Conservation (phyloP, 441 rosid genomes). For the Populus hybrid region DNA sequence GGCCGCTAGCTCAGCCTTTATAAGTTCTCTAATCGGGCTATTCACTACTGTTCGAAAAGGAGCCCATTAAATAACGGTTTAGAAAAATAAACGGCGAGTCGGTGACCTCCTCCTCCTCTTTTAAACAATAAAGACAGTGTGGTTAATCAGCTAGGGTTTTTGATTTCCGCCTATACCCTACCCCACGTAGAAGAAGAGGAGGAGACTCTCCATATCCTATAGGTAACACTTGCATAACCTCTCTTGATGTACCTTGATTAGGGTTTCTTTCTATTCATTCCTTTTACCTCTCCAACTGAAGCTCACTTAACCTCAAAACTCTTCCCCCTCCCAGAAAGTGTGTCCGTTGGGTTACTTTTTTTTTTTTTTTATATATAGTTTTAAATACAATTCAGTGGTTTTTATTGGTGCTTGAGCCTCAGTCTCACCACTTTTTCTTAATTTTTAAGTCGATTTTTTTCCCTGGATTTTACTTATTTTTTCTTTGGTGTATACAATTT, state of each 20-base stretch:
- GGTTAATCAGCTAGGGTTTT: constrained; percentile 10
- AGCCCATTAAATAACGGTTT: neutral
- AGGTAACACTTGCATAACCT: neutral
- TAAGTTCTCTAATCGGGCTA: neutral
- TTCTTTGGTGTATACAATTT: neutral
- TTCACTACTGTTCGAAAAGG: neutral
- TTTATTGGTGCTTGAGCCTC: neutral
- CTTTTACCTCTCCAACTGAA: neutral
- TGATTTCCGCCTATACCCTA: neutral
- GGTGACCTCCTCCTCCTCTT: neutral
- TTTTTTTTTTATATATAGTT: neutral
- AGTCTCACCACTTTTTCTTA: neutral
- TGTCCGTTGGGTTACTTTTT: neutral
- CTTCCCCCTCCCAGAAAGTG: neutral
- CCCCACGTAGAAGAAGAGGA: neutral
- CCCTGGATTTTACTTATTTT: neutral
- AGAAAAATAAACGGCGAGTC: neutral
- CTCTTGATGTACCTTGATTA: neutral
- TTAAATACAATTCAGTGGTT: neutral
- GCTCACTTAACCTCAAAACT: neutral
- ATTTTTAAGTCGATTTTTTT: neutral
- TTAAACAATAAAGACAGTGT: neutral
- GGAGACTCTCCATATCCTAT: neutral
- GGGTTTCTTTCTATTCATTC: neutral
- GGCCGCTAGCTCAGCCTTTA: neutral